A percentile compares a stretch with the other conserved stretches of the same genome.
These are phyloP conservation scores for Aciculosporium take DNA, from an alignment of 2,329 filamentous ascomycete genomes.

Conservation along the genomic window DNA sequence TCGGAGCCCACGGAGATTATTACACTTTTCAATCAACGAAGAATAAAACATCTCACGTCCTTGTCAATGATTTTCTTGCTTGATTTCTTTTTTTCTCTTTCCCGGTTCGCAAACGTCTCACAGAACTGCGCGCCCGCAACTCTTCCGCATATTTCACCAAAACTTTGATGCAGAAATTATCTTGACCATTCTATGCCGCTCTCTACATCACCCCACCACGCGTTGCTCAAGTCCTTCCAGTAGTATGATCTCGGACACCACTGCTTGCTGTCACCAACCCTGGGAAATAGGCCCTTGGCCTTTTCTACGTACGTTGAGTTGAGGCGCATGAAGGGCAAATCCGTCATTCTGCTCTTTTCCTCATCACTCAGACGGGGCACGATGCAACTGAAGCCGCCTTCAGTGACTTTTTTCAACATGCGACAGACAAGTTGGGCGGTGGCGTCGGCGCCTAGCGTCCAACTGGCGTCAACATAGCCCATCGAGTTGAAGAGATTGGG, in stretches of 20 bases:
- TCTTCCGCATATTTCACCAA: too few relatives aligned
- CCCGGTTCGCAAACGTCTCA: neutral
- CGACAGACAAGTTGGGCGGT: constrained; percentile 5
- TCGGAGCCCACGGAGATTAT: too few relatives aligned
- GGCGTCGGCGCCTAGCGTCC: constrained; percentile 44
- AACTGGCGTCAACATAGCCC: constrained; percentile 49
- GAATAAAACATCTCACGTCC: neutral
- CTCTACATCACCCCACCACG: constrained; percentile 4
- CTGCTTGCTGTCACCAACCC: constrained; percentile 1
- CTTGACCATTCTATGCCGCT: constrained; percentile 2
- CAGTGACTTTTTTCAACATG: neutral
- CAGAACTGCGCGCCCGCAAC: too few relatives aligned
- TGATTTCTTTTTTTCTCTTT: neutral
- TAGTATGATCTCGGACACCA: constrained; percentile 5
- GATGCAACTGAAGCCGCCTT: neutral
- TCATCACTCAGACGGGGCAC: constrained; percentile 1
- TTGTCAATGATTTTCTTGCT: neutral
- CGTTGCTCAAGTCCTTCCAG: constrained; percentile 5
- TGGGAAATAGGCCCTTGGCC: constrained; percentile 1
- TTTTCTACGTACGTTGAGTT: constrained; percentile 4
- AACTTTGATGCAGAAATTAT: too few relatives aligned
- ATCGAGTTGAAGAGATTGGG: constrained; percentile 45
- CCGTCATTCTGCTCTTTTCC: constrained; percentile 2
- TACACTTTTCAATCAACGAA: too few relatives aligned
- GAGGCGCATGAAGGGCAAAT: constrained; percentile 4